Evolutionary conservation across 176 grass and related monocot genomes (phyloP).

Genomic region (Carex cristatella): DNA sequence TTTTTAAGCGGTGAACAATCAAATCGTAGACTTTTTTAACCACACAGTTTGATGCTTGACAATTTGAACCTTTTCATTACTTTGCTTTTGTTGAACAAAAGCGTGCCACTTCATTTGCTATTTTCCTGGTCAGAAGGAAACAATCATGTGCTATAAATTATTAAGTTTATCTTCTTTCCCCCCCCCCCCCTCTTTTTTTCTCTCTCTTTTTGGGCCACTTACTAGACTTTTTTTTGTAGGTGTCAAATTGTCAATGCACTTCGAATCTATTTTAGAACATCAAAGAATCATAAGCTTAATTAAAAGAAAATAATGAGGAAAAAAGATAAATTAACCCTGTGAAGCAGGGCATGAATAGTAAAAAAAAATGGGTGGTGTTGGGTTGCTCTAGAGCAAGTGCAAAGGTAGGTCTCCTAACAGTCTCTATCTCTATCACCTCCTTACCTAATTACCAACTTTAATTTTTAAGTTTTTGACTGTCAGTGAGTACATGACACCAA

Average conservation of each 20-base stretch:
- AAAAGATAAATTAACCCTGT: background rate
- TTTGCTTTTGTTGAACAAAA: constrained; percentile 5
- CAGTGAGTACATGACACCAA: constrained; percentile 8
- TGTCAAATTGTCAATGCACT: too few relatives aligned
- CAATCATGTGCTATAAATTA: background rate
- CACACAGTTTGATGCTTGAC: background rate
- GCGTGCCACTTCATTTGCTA: background rate
- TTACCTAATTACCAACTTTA: constrained; percentile 26
- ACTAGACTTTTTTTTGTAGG: too few relatives aligned
- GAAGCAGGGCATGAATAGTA: background rate
- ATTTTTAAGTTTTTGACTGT: constrained; percentile 1
- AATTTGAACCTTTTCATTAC: background rate
- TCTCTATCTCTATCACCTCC: background rate
- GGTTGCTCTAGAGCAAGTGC: constrained; percentile 6
- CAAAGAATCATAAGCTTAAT: background rate
- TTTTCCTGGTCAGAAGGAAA: background rate
- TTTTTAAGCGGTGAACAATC: constrained; percentile 11
- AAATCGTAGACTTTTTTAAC: constrained; percentile 10
- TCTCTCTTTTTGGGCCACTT: background rate
- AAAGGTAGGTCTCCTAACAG: constrained; percentile 23
- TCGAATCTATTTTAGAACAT: too few relatives aligned
- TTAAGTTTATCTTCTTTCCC: background rate
- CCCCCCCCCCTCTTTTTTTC: background rate
- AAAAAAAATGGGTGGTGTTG: background rate
- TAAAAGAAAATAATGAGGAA: background rate